These are phyloP conservation scores for Corymbia citriodora DNA, from an alignment of 441 rosid species.

Conservation along the genomic window DNA sequence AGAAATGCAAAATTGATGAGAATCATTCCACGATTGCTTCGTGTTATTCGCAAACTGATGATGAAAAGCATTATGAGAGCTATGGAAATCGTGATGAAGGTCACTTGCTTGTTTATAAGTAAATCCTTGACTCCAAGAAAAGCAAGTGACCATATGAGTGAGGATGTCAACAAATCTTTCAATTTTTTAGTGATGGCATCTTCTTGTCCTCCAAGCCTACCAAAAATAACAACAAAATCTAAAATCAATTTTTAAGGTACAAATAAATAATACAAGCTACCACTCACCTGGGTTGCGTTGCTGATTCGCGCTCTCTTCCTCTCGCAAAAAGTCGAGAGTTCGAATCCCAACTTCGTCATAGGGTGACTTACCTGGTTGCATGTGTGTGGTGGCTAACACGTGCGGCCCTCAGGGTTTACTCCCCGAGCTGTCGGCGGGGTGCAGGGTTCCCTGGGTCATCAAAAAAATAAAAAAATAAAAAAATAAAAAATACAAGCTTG, in stretches of 20 bases:
- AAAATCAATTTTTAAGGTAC: not conserved
- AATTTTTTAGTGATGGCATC: not conserved
- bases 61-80: not conserved
- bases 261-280: not conserved
- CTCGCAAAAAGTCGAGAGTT: too few relatives aligned
- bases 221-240: not conserved
- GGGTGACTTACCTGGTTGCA: too few relatives aligned
- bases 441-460: too few relatives aligned
- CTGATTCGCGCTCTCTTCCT: too few relatives aligned
- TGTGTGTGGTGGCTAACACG: too few relatives aligned
- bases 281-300: too few relatives aligned
- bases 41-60: not conserved
- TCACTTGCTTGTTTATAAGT: not conserved
- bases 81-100: fast-evolving
- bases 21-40: not conserved
- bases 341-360: too few relatives aligned
- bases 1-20: too few relatives aligned
- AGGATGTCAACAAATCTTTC: not conserved
- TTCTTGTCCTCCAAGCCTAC: not conserved
- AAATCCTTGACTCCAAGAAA: not conserved
- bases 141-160: not conserved
- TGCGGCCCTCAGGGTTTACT: too few relatives aligned
- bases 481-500: too few relatives aligned
- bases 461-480: too few relatives aligned
- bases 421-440: too few relatives aligned